Base-by-base conservation (phyloP, 768 basidiomycete genomes). In the Nidula microcarpa region DNA sequence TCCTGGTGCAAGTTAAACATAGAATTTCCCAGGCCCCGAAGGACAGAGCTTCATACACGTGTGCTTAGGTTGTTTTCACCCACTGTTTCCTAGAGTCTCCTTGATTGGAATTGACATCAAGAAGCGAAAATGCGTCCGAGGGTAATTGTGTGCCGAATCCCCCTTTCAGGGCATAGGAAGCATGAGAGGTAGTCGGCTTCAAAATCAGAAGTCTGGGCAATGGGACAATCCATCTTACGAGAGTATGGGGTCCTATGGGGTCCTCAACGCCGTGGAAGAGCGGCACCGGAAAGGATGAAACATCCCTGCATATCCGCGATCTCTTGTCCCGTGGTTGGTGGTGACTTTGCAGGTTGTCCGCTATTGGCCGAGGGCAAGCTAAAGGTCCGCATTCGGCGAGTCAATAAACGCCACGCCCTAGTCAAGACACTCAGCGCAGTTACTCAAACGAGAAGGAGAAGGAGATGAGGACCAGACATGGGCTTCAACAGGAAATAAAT, bases 1-100 rank as follows among this genome's bases (percentile, higher is more conserved):
- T 55, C 50, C 54, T 37, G 33, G 18, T 13, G 11, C 18, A 9
- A 41, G 14, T 52, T 41, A 45, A 52, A 44, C 49, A 52, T 43
- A 23, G 43, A 52, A 14, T 6, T 33, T 52, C 50, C 16, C 50
- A 52, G 41, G 37, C 39, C 18, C 17, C 41, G 10, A 18, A 23
- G 44, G 39, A 41, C 16, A 30, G 13, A n/a, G 14, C 18, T 30
- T 23, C 14, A 30, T 13, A 34, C 23, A 49, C 47, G 33, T 49
- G 47, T 46, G 18, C 18, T 23, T 10, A 46, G 13, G 8, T n/a
- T 49, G 33, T 11, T 9, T 53, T 53, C n/a, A 11, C 30, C 13
- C 11, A 11, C 45, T 13, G 11, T 23, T 11, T 36, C 47, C 47
- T n/a, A n/a, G 10, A n/a, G 8, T 9, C 47, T 8, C 33, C 47